phyloP scores from a whole-genome alignment of 495 filamentous ascomycete genomes.

The Parathielavia hyrcaniae region DNA sequence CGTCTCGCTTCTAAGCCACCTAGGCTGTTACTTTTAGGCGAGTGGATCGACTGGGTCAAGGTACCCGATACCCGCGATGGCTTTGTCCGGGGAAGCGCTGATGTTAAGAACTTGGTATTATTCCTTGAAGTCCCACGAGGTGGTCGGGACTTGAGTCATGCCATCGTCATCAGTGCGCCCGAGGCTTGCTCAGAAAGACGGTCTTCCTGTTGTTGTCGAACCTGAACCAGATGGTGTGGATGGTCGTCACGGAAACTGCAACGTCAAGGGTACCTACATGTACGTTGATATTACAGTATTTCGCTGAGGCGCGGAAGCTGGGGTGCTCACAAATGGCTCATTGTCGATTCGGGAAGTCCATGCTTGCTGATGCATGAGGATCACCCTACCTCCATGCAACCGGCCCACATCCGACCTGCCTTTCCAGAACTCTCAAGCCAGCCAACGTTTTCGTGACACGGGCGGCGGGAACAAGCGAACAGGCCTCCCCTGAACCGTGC shows the following conservation, averaged over 20 bases:
- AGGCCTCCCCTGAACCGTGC: not conserved
- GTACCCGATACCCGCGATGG: conserved; percentile 5
- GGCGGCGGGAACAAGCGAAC: conserved; percentile 3
- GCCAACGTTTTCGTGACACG: conserved; percentile 8
- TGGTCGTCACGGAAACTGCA: not conserved
- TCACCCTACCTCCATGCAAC: not conserved
- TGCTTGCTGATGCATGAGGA: not conserved
- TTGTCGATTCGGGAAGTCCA: conserved; percentile 7
- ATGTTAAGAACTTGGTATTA: not conserved
- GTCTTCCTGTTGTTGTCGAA: not conserved
- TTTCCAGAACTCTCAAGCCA: conserved; percentile 3
- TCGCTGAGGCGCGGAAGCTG: not conserved
- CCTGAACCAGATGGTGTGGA: not conserved
- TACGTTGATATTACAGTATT: conserved; percentile 5
- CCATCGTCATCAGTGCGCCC: not conserved
- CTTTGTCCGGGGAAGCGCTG: conserved; percentile 1
- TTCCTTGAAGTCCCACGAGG: not conserved
- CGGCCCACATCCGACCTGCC: conserved; percentile 8
- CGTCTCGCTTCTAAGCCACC: not conserved
- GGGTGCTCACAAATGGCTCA: conserved; percentile 18
- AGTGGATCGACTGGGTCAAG: conserved; percentile 3
- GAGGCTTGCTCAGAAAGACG: not conserved
- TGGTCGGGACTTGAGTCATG: not conserved
- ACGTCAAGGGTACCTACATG: conserved; percentile 8
- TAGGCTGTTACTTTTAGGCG: not conserved